Evolutionary conservation across 345 rosid species (phyloP).

Genomic region (Hibiscus syriacus): DNA sequence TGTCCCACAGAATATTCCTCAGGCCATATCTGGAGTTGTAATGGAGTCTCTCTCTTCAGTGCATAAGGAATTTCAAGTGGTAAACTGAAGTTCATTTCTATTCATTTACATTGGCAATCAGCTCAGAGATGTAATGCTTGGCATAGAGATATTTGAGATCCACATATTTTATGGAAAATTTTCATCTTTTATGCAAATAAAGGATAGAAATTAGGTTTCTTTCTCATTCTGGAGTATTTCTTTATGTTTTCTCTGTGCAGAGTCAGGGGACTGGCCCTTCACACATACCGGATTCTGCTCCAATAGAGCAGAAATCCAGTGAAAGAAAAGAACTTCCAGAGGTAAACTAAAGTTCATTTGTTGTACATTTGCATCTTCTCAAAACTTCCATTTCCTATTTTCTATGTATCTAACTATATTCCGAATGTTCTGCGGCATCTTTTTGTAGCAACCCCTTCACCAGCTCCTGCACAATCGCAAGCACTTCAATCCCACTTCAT

Average conservation of each 20-base stretch:
- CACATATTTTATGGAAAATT: no score
- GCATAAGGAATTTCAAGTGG: not conserved
- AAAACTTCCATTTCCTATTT: no score
- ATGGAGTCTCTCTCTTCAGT: conserved; percentile 7
- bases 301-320: not conserved
- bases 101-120: not conserved
- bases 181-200: not conserved
- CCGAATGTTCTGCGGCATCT: not conserved
- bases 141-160: no score
- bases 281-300: not conserved
- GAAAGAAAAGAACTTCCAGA: not conserved
- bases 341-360: not conserved
- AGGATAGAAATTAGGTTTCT: not conserved
- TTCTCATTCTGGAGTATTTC: not conserved
- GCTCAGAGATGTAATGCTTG: no score
- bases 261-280: not conserved
- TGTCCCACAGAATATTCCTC: not conserved
- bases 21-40: conserved; percentile 15
- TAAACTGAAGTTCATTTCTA: not conserved
- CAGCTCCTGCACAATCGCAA: not conserved
- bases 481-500: not conserved
- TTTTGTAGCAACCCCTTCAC: not conserved
- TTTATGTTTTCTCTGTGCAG: not conserved
- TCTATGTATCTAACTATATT: not conserved
- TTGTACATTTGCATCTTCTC: not conserved